A percentile compares a stretch with the other conserved stretches of the same genome.
Conservation (phyloP, 106 monocot species). For the Apostasia shenzhenica region DNA sequence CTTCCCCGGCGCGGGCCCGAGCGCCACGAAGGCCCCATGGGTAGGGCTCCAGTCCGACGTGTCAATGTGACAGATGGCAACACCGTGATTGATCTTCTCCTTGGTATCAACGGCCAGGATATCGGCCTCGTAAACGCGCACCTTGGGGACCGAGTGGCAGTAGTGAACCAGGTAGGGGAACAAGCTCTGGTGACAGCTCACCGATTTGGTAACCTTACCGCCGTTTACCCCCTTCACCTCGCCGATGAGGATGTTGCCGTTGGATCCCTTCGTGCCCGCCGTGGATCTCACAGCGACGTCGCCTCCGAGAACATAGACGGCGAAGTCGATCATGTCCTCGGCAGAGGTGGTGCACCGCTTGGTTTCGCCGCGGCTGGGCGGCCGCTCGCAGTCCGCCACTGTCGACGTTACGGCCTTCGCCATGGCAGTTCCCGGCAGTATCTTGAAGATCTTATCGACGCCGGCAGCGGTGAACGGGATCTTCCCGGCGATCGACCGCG, state of each 20-base stretch:
- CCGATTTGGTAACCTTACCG: slow-evolving; percentile 65
- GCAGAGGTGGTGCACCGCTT: slow-evolving; percentile 76
- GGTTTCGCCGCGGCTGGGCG: slow-evolving; percentile 80
- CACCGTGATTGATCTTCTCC: slow-evolving; percentile 22
- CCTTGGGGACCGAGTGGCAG: slow-evolving; percentile 78
- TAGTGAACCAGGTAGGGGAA: slow-evolving; percentile 93
- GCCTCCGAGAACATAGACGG: slow-evolving; percentile 46
- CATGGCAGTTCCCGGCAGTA: slow-evolving; percentile 44
- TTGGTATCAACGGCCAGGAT: slow-evolving; percentile 11
- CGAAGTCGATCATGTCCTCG: slow-evolving; percentile 92
- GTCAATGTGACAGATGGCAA: slow-evolving; percentile 34
- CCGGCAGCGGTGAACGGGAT: slow-evolving; percentile 53
- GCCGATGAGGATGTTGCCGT: slow-evolving; percentile 34
- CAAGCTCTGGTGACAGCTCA: slow-evolving; percentile 95
- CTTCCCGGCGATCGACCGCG: slow-evolving; percentile 42
- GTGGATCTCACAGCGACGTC: slow-evolving; percentile 61
- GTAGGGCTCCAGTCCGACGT: slow-evolving; percentile 30
- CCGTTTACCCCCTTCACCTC: slow-evolving; percentile 61
- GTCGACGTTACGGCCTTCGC: slow-evolving; percentile 52
- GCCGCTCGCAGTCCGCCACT: slow-evolving; percentile 61
- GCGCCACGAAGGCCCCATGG: slow-evolving; percentile 22
- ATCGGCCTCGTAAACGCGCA: slow-evolving; percentile 9
- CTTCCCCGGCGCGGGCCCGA: slow-evolving; percentile 21
- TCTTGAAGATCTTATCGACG: slow-evolving; percentile 32
- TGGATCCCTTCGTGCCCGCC: slow-evolving; percentile 36